Base-by-base conservation (phyloP, 441 rosid genomes). In the Isatis lusitanica region DNA sequence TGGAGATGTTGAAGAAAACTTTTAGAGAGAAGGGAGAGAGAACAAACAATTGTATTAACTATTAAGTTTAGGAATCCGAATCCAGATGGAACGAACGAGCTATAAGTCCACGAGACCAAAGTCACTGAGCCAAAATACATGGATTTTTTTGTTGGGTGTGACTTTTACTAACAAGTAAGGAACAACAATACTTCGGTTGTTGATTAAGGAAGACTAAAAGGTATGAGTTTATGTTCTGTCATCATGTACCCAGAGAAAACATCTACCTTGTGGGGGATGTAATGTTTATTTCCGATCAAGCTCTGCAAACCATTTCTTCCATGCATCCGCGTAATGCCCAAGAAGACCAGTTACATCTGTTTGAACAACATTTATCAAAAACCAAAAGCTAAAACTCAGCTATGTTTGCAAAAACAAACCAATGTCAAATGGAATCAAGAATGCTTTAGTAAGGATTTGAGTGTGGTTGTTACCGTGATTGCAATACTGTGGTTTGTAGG, bases 251-350 rank as follows among this genome's bases (percentile, higher is more conserved):
- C 63, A 8, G 21, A 40, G 33, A 43, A 55, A 35, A 24, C 66
- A 59, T 59, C 13, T 7, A 50, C 30, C 60, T 38, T 51, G 9
- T 5, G 31, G 26, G 21, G 59, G 11, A 7, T 4, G 38, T 6
- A 53, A n/a, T 57, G 31, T 24, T 52, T 68, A 68, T 17, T 75
- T 68, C 52, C 62, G 56, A 30, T 84, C 88, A 74, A 88, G 85
- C 85, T 93, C 88, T 17, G 85, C 79, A 75, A 82, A 87, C 97
- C 97, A 94, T 66, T 85, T 80, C 42, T 80, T 78, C 96, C 96
- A 88, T 38, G 97, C 92, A 71, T 85, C 96, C 85, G 80, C 68
- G 83, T 86, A 91, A 83, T 93, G 96, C 55, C 82, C 81, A 77
- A 94, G 83, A 12, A 91, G 88, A 26, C 90, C 94, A 69, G 60